Conservation (phyloP, 2,329 filamentous ascomycete genomes). For the Gaeumannomyces tritici region DNA sequence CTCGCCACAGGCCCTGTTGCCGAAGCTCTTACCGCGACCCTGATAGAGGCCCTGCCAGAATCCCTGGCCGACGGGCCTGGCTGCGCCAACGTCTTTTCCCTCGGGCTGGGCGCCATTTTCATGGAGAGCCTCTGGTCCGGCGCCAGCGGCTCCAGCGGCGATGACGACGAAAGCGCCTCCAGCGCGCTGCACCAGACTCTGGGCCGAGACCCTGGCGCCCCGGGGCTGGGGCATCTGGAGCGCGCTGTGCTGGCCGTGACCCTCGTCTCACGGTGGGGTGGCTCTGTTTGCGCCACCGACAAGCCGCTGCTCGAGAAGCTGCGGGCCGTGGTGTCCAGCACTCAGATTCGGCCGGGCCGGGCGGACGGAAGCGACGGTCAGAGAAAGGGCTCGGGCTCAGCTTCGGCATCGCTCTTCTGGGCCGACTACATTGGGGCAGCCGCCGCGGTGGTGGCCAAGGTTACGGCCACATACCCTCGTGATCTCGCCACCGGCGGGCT, state of each 20-base stretch:
- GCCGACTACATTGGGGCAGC: conserved; percentile 42
- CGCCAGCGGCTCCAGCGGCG: conserved; percentile 31
- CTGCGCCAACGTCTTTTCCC: conserved; percentile 26
- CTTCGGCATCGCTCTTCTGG: conserved; percentile 31
- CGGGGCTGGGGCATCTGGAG: conserved; percentile 64
- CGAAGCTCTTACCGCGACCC: neutral
- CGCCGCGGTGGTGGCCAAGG: conserved; percentile 29
- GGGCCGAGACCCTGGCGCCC: conserved; percentile 55
- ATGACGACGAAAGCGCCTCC: conserved; percentile 47
- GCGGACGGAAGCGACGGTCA: conserved; percentile 24
- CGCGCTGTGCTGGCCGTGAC: conserved; percentile 63
- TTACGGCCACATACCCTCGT: conserved; percentile 32
- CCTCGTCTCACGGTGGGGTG: conserved; percentile 66
- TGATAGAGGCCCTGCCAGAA: conserved; percentile 18
- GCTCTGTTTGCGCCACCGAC: conserved; percentile 42
- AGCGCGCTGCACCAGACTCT: conserved; percentile 65
- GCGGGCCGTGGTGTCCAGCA: conserved; percentile 24
- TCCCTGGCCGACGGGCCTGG: conserved; percentile 15
- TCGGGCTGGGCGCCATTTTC: conserved; percentile 34
- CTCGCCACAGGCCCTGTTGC: neutral
- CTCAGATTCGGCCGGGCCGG: neutral
- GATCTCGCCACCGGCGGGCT: neutral
- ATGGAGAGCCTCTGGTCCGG: conserved; percentile 37
- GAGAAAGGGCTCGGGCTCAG: conserved; percentile 26
- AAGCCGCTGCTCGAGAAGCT: conserved; percentile 30